Conservation (phyloP, 192 early-diverging fungal species). For the Tieghemiomyces parasiticus region DNA sequence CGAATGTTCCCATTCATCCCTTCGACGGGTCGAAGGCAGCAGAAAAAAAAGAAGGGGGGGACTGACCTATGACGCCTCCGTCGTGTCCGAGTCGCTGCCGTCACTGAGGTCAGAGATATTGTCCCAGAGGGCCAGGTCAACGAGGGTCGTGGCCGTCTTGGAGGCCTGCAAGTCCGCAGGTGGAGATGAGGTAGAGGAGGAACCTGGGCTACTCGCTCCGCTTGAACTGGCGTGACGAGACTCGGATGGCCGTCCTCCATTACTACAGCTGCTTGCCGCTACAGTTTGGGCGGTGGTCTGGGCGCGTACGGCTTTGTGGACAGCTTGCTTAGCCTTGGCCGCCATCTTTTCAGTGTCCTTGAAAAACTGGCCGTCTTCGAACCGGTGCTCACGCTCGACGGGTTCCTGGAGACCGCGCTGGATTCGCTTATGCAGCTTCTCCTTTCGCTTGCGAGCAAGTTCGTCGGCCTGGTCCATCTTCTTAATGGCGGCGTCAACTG, state of each 20-base stretch:
- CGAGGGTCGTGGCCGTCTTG: neutral
- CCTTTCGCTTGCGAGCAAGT: conserved; percentile 21
- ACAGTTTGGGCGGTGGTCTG: neutral
- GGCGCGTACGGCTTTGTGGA: conserved; percentile 19
- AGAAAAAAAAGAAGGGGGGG: too few relatives aligned
- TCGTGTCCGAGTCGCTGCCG: too few relatives aligned
- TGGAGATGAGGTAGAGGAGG: too few relatives aligned
- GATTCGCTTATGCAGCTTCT: conserved; percentile 78
- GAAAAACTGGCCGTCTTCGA: conserved; percentile 69
- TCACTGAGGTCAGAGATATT: neutral
- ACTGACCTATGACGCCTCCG: too few relatives aligned
- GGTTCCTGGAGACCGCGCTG: conserved; percentile 52
- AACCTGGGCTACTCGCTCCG: too few relatives aligned
- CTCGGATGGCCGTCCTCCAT: too few relatives aligned
- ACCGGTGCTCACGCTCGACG: conserved; percentile 54
- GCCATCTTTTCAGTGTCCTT: conserved; percentile 47
- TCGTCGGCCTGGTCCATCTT: conserved; percentile 15
- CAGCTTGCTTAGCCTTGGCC: conserved; percentile 40
- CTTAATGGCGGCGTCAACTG: conserved; percentile 60
- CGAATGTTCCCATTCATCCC: too few relatives aligned
- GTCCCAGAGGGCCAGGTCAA: neutral
- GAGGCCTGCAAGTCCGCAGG: too few relatives aligned
- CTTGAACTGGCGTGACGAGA: too few relatives aligned
- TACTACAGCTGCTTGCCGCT: neutral
- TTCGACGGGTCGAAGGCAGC: too few relatives aligned